Percentiles rank a stretch among this genome's conserved stretches.
Conservation (phyloP, 306 rosid genomes). For the Quercus ilex region DNA sequence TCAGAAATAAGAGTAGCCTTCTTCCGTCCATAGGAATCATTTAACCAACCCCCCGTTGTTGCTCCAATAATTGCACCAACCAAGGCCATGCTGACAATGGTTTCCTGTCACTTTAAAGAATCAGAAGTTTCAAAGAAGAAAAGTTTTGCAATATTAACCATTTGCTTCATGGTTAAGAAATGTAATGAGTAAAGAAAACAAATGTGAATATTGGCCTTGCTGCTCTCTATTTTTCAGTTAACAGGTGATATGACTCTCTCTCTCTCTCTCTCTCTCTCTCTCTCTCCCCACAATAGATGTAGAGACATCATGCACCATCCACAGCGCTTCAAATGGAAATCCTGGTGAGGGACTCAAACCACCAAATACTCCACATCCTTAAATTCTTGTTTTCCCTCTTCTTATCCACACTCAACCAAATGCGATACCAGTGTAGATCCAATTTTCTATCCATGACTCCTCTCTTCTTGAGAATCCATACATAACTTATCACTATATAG, state of each 20-base stretch:
- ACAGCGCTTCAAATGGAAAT: neutral
- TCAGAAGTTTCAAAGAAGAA: neutral
- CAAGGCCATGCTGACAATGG: conserved; percentile 90
- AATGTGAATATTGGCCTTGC: neutral
- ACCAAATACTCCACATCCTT: neutral
- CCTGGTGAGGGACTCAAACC: neutral
- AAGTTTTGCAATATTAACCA: neutral
- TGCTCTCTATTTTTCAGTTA: neutral
- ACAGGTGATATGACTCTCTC: neutral
- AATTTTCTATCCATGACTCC: neutral
- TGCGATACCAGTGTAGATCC: neutral
- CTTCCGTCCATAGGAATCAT: conserved; percentile 72
- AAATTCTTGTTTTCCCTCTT: neutral
- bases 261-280: neutral
- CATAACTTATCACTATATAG: neutral
- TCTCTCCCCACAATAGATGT: neutral
- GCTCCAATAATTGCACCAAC: conserved; percentile 86
- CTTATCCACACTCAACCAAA: conserved; percentile 1
- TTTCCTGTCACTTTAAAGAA: conserved; percentile 54
- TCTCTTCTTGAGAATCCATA: neutral
- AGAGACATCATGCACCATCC: neutral
- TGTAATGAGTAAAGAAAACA: neutral
- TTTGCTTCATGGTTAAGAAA: neutral
- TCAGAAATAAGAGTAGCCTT: conserved; percentile 80
- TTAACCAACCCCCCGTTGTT: conserved; percentile 78